Evolutionary conservation across 306 rosid genomes (phyloP), one percentile per base, ranked within the genome.

Genomic region (Abrus precatorius): DNA sequence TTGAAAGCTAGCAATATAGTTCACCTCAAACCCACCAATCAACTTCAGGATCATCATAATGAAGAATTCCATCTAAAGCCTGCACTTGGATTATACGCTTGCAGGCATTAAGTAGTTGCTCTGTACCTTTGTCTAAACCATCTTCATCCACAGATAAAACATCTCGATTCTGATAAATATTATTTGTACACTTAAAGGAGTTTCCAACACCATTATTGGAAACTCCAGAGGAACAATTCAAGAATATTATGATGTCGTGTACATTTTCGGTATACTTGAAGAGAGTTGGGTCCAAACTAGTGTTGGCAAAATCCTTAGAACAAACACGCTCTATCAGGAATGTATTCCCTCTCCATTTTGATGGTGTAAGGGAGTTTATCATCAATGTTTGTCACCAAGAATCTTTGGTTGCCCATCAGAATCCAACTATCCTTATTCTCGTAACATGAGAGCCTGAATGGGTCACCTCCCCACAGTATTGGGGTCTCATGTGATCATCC

Each of bases 221-320:
- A 36, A 36, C 0, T 13, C 0, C 9, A 0, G 4, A 0, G 3
- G 29, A 0, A 64, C 91, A 87, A 49, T 40, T 9, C 41, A 76
- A 84, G 82, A 43, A 74, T 43, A 90, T 20, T 5, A 74, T 73
- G 43, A 85, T 61, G 78, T 72, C 84, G 0, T 6, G 1, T 0
- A 77, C 63, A 1, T 0, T 3, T 0, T 9, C 2, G 0, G 33
- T 28, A n/a, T 50, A 65, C 1, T 0, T 1, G 34, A 44, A 55
- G 0, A 2, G 9, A 53, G 62, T 28, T 0, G 32, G n/a, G 4
- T 0, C 2, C 41, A 77, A 34, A 8, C 5, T 5, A n/a, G n/a
- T n/a, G 65, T 66, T 27, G 5, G 1, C 0, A 1, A 30, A 40
- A 1, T 3, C 1, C 1, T 1, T 1, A 4, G 61, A 57, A 72